These are phyloP conservation scores for Oligophagozyma castellii DNA, from an alignment of 1,139 yeast species.

Conservation along the genomic window DNA sequence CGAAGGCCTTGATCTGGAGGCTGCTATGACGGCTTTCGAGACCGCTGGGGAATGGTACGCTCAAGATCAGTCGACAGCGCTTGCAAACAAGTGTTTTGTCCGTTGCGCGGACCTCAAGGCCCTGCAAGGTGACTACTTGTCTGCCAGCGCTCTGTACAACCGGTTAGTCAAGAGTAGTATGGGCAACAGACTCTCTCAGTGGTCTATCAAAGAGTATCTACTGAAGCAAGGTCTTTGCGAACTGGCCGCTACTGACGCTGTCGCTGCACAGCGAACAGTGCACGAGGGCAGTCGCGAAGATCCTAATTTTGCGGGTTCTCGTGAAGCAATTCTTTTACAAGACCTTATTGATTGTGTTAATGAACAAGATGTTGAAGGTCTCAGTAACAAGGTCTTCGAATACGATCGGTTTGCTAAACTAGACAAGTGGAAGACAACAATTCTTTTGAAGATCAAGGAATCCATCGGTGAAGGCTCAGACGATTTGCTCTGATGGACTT, in stretches of 20 bases:
- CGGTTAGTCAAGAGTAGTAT: slow-evolving; percentile 62
- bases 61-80: slow-evolving; percentile 86
- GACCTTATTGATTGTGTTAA: slow-evolving; percentile 60
- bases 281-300: slow-evolving; percentile 59
- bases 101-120: slow-evolving; percentile 88
- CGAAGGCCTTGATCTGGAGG: slow-evolving; percentile 47
- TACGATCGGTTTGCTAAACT: slow-evolving; percentile 81
- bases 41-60: slow-evolving; percentile 94
- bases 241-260: slow-evolving; percentile 69
- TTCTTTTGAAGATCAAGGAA: slow-evolving; percentile 71
- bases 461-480: slow-evolving; percentile 64
- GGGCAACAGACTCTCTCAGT: slow-evolving; percentile 64
- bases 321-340: slow-evolving; percentile 57
- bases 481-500: slow-evolving; percentile 27
- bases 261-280: slow-evolving; percentile 69
- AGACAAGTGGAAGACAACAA: slow-evolving; percentile 85
- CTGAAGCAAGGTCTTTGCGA: slow-evolving; percentile 72
- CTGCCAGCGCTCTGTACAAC: slow-evolving; percentile 68
- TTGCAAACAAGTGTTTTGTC: slow-evolving; percentile 75
- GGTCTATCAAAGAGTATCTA: slow-evolving; percentile 90
- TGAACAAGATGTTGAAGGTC: slow-evolving; percentile 66
- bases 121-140: slow-evolving; percentile 52
- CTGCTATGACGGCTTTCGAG: slow-evolving; percentile 70
- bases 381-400: slow-evolving; percentile 65
- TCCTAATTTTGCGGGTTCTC: slow-evolving; percentile 60